Evolutionary conservation across 2,329 filamentous ascomycete genomes (phyloP).

Genomic region (Delphinella strobiligena): DNA sequence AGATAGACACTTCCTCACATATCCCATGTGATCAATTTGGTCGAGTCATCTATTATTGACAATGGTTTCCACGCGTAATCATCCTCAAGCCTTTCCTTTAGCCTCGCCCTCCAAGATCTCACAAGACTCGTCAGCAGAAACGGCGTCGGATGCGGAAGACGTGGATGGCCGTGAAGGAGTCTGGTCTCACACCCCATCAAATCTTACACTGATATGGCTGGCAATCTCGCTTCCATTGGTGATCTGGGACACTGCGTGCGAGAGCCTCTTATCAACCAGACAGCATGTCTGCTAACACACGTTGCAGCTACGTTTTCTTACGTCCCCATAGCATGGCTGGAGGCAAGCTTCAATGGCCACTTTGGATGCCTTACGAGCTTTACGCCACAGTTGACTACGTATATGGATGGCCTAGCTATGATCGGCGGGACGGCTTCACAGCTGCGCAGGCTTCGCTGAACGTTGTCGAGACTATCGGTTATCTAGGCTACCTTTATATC

Average conservation of each 20-base stretch:
- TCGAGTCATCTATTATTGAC: too few species aligned
- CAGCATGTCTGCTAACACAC: background rate
- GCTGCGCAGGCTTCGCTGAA: conserved; percentile 62
- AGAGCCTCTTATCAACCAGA: background rate
- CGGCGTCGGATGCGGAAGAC: background rate
- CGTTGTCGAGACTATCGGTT: conserved; percentile 53
- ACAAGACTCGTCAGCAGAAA: conserved; percentile 2
- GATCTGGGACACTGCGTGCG: conserved; percentile 50
- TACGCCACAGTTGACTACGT: conserved; percentile 71
- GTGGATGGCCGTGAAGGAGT: background rate
- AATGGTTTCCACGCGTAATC: conserved; percentile 47
- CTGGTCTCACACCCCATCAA: conserved; percentile 51
- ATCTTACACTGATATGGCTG: conserved; percentile 57
- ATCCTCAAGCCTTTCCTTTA: conserved; percentile 37
- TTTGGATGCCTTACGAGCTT: conserved; percentile 68
- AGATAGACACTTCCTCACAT: too few species aligned
- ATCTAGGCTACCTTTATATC: conserved; percentile 49
- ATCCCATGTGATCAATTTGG: too few species aligned
- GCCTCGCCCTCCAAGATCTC: conserved; percentile 11
- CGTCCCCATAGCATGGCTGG: conserved; percentile 75
- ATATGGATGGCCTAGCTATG: conserved; percentile 65
- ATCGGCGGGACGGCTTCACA: conserved; percentile 61
- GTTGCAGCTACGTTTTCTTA: conserved; percentile 58
- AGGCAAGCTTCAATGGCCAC: conserved; percentile 55
- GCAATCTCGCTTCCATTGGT: conserved; percentile 65